A percentile compares a stretch with the other conserved stretches of the same genome.
Evolutionary conservation across 2,329 filamentous ascomycete genomes (phyloP).

Genomic region (Nemania sp.): DNA sequence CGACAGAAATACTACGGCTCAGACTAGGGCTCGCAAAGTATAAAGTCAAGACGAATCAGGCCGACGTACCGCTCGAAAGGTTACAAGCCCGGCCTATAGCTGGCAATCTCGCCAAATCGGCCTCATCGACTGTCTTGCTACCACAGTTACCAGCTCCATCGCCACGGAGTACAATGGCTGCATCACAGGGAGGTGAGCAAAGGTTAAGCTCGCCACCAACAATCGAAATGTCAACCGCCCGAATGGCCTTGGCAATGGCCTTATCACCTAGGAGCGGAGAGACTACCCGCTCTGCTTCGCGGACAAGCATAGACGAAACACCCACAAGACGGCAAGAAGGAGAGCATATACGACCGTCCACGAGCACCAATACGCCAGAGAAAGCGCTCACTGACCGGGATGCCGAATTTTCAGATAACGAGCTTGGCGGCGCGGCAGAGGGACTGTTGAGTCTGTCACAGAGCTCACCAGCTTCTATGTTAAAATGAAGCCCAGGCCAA

Average conservation of each 20-base stretch:
- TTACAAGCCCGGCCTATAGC: constrained; percentile 51
- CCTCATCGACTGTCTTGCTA: constrained; percentile 4
- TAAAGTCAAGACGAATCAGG: constrained; percentile 75
- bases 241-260: constrained; percentile 7
- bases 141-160: constrained; percentile 5
- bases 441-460: constrained; percentile 54
- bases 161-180: neutral
- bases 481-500: constrained; percentile 6
- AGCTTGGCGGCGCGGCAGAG: constrained; percentile 54
- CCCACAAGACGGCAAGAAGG: constrained; percentile 24
- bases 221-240: neutral
- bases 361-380: constrained; percentile 6
- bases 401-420: constrained; percentile 46
- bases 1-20: constrained; percentile 67
- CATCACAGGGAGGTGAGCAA: neutral
- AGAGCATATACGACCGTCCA: constrained; percentile 23
- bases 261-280: constrained; percentile 12
- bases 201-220: constrained; percentile 8
- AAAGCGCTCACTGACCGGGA: constrained; percentile 32
- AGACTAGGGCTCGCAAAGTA: constrained; percentile 73
- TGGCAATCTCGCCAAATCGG: constrained; percentile 7
- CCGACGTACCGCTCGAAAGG: constrained; percentile 64
- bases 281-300: neutral
- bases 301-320: neutral
- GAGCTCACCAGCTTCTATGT: constrained; percentile 28